Conservation (phyloP, 257 asterid genomes). For the Buddleja alternifolia region DNA sequence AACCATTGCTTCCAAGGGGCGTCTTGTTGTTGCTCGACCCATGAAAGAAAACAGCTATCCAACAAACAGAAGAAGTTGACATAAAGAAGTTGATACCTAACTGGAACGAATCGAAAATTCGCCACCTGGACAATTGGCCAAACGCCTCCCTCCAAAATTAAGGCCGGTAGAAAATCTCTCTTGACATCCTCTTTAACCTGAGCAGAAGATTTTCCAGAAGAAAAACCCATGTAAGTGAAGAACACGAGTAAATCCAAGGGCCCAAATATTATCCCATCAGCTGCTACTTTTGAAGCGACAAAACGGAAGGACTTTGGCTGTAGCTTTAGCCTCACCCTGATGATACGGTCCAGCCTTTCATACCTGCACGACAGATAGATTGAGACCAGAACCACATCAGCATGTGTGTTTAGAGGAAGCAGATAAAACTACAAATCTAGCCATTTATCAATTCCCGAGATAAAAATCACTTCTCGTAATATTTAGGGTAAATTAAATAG, state of each 20-base stretch:
- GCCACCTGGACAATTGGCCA: constrained; percentile 89
- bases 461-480: not conserved
- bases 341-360: constrained; percentile 70
- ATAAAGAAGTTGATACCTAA: constrained; percentile 76
- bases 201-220: constrained; percentile 66
- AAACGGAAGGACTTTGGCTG: constrained; percentile 71
- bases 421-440: not conserved
- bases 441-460: not conserved
- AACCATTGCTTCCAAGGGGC: constrained; percentile 89
- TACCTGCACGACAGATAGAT: constrained; percentile 51
- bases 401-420: constrained; percentile 3
- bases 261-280: constrained; percentile 78
- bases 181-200: constrained; percentile 82
- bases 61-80: constrained; percentile 88
- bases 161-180: constrained; percentile 80
- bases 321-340: constrained; percentile 57
- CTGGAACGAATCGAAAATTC: constrained; percentile 77
- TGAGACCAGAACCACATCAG: constrained; percentile 2
- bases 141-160: constrained; percentile 73
- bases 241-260: constrained; percentile 76
- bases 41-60: constrained; percentile 89
- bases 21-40: constrained; percentile 84
- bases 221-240: constrained; percentile 82
- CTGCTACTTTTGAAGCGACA: constrained; percentile 78
- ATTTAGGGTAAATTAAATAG: too few species aligned